These are phyloP conservation scores for Hyaloscypha finlandica DNA, from an alignment of 495 filamentous ascomycete species.

Conservation along the genomic window DNA sequence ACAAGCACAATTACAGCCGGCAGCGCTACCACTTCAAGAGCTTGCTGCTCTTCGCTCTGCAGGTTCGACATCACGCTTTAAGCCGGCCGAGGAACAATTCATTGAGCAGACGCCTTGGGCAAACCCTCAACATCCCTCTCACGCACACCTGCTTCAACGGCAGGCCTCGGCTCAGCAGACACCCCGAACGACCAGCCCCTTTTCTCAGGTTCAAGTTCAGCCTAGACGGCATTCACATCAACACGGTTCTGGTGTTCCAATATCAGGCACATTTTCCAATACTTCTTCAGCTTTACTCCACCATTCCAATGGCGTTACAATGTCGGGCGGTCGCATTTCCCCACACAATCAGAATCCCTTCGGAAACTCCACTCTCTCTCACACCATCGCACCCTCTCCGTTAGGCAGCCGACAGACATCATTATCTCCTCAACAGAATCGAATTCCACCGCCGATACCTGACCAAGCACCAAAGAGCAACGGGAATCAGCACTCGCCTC, in stretches of 20 bases:
- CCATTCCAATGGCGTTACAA: slow-evolving; percentile 27
- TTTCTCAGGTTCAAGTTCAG: slow-evolving; percentile 27
- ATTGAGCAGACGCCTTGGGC: slow-evolving; percentile 85
- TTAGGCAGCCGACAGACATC: slow-evolving; percentile 32
- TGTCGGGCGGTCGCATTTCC: slow-evolving; percentile 28
- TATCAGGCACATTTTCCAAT: slow-evolving; percentile 33
- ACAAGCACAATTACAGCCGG: slow-evolving; percentile 26
- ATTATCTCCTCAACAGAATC: slow-evolving; percentile 30
- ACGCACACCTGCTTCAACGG: slow-evolving; percentile 44
- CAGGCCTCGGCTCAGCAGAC: slow-evolving; percentile 30
- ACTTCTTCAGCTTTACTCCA: slow-evolving; percentile 20
- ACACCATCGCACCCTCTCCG: slow-evolving; percentile 30
- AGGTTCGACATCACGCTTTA: slow-evolving; percentile 40
- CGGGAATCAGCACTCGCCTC: slow-evolving; percentile 25
- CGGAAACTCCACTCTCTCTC: slow-evolving; percentile 24
- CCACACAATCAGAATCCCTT: slow-evolving; percentile 30
- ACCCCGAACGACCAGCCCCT: slow-evolving; percentile 32
- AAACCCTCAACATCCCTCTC: slow-evolving; percentile 81
- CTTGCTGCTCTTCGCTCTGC: slow-evolving; percentile 35
- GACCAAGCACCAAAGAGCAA: slow-evolving; percentile 21
- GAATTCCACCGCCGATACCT: slow-evolving; percentile 13
- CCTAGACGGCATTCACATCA: slow-evolving; percentile 30
- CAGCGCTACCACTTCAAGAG: slow-evolving; percentile 40
- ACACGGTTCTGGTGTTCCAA: slow-evolving; percentile 20
- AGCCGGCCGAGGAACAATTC: slow-evolving; percentile 78